Percentiles rank a stretch among this genome's conserved stretches.
Conservation (phyloP, 768 basidiomycete species). For the Phanerochaete carnosa region DNA sequence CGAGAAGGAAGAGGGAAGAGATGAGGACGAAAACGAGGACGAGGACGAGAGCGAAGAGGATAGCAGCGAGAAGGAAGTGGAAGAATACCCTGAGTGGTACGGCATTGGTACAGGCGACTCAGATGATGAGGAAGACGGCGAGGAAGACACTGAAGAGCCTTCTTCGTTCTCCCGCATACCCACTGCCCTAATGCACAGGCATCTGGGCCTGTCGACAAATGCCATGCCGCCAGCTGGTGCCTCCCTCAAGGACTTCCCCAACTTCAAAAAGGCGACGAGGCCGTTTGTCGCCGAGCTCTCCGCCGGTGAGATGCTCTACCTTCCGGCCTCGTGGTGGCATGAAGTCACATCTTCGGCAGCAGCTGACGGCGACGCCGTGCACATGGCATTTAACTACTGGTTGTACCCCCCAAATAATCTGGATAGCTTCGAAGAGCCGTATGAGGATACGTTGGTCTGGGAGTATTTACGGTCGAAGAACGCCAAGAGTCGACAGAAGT, state of each 20-base stretch:
- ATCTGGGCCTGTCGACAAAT: constrained; percentile 23
- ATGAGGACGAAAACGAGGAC: constrained; percentile 3
- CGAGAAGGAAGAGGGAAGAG: no score
- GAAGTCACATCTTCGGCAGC: constrained; percentile 28
- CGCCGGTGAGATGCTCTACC: constrained; percentile 30
- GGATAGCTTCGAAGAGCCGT: constrained; percentile 23
- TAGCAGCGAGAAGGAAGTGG: constrained; percentile 7
- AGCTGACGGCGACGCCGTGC: constrained; percentile 14
- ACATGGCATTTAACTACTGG: constrained; percentile 33
- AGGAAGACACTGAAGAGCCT: constrained; percentile 17
- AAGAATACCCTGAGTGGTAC: constrained; percentile 2
- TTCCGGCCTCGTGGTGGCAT: constrained; percentile 32
- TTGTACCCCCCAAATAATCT: constrained; percentile 29
- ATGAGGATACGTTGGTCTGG: constrained; percentile 25
- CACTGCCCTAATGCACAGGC: constrained; percentile 23
- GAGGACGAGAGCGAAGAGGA: constrained; percentile 3
- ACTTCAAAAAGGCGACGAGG: constrained; percentile 16
- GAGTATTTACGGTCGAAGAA: constrained; percentile 18
- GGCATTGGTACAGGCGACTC: neutral
- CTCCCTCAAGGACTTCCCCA: constrained; percentile 15
- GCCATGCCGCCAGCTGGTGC: constrained; percentile 13
- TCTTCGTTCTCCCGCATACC: constrained; percentile 30
- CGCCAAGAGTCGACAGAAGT: neutral
- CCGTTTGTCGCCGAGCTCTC: constrained; percentile 27
- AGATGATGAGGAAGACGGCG: neutral